These are phyloP conservation scores for Volutella citrinella DNA, from an alignment of 2,329 filamentous ascomycete genomes.

Conservation along the genomic window DNA sequence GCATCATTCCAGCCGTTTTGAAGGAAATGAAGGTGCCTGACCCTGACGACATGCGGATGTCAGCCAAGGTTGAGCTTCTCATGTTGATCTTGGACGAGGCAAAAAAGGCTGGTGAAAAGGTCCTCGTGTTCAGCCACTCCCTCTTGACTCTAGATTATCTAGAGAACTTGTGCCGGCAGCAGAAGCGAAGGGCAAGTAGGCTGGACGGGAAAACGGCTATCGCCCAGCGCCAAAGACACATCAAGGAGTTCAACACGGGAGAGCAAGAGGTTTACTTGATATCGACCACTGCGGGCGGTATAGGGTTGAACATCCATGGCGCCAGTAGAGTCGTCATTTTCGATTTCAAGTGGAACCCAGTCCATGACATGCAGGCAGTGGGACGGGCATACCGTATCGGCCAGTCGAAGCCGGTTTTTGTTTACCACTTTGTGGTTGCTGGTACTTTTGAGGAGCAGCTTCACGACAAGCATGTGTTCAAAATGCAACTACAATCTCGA, in stretches of 20 bases:
- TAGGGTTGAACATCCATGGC: slow-evolving; percentile 79
- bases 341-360: slow-evolving; percentile 79
- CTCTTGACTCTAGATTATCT: slow-evolving; percentile 69
- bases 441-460: slow-evolving; percentile 78
- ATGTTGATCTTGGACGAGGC: slow-evolving; percentile 67
- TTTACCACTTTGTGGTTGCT: slow-evolving; percentile 76
- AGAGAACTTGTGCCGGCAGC: slow-evolving; percentile 49
- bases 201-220: slow-evolving; percentile 67
- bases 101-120: slow-evolving; percentile 62
- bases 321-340: slow-evolving; percentile 87
- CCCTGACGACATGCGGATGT: slow-evolving; percentile 49
- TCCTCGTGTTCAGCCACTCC: slow-evolving; percentile 77
- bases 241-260: slow-evolving; percentile 66
- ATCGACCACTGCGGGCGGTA: slow-evolving; percentile 77
- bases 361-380: slow-evolving; percentile 80
- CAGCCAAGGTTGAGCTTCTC: slow-evolving; percentile 68
- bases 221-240: slow-evolving; percentile 55
- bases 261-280: slow-evolving; percentile 67
- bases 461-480: slow-evolving; percentile 75
- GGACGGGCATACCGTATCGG: slow-evolving; percentile 84
- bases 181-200: slow-evolving; percentile 48
- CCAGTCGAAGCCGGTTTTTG: slow-evolving; percentile 75
- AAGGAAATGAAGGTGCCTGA: slow-evolving; percentile 37
- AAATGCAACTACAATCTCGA: slow-evolving; percentile 72
- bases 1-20: slow-evolving; percentile 27